Conservation (phyloP, 116 monocot species). For the Thalassia testudinum region DNA sequence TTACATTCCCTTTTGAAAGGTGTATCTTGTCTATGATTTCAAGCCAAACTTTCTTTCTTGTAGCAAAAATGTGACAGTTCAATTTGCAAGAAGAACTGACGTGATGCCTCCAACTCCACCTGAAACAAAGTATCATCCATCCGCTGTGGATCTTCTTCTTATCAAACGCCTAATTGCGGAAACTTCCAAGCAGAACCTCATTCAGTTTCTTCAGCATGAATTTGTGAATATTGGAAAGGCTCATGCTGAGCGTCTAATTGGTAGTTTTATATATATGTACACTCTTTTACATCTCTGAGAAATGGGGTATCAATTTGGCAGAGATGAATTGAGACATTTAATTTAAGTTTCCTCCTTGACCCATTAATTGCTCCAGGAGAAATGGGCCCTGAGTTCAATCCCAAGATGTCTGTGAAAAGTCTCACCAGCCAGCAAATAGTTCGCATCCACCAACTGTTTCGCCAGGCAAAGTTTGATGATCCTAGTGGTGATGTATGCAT, state of each 20-base stretch:
- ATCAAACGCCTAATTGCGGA: conserved; percentile 87
- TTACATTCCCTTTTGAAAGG: background rate
- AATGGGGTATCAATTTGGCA: too few relatives aligned
- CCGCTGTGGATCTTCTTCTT: conserved; percentile 93
- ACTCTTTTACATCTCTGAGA: background rate
- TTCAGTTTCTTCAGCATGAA: conserved; percentile 97
- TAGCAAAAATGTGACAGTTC: conserved; percentile 74
- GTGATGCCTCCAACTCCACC: conserved; percentile 92
- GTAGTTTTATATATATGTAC: conserved; percentile 22
- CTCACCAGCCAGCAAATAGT: conserved; percentile 85
- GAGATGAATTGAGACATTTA: too few relatives aligned
- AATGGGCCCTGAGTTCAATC: conserved; percentile 93
- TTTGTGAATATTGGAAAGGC: conserved; percentile 93
- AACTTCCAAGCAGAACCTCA: conserved; percentile 78
- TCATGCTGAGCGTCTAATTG: conserved; percentile 88
- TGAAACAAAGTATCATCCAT: conserved; percentile 98
- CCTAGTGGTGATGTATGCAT: conserved; percentile 86
- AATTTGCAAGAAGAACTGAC: conserved; percentile 86
- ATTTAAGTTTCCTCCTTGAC: background rate
- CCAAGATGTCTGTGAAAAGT: conserved; percentile 71
- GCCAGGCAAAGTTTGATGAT: conserved; percentile 99
- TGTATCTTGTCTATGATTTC: too few relatives aligned
- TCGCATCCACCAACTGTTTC: conserved; percentile 95
- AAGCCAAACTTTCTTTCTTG: conserved; percentile 2
- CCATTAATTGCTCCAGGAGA: conserved; percentile 35